Evolutionary conservation across 2,329 filamentous ascomycete genomes (phyloP).

Genomic region (Aspergillus neotritici): DNA sequence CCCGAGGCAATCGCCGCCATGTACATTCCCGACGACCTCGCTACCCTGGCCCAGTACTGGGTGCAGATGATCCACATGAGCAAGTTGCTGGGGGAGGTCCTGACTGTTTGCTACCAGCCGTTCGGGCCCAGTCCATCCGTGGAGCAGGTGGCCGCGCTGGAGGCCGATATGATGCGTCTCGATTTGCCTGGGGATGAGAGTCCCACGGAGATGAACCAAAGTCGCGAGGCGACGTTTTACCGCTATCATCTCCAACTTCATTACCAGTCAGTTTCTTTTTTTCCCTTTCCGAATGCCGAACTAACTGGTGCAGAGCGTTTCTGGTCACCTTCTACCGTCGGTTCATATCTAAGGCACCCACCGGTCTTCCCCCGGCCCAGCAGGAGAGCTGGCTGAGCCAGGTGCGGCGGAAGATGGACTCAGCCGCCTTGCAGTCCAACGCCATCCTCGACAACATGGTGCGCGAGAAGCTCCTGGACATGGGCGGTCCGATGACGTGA

Average conservation of each 20-base stretch:
- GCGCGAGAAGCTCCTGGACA: slow-evolving; percentile 18
- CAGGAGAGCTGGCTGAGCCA: slow-evolving; percentile 17
- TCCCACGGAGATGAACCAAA: slow-evolving; percentile 6
- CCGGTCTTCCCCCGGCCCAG: slow-evolving; percentile 10
- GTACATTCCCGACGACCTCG: slow-evolving; percentile 19
- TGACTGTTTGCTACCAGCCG: slow-evolving; percentile 23
- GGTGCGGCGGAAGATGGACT: slow-evolving; percentile 19
- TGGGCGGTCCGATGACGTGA: slow-evolving; percentile 21
- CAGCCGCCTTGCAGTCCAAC: slow-evolving; percentile 24
- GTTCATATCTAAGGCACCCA: slow-evolving; percentile 16
- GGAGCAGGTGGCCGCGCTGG: slow-evolving; percentile 18
- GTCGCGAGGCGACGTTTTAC: slow-evolving; percentile 14
- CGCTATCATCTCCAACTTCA: slow-evolving; percentile 25
- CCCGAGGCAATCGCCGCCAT: slow-evolving; percentile 3
- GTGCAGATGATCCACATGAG: slow-evolving; percentile 24
- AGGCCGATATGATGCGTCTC: slow-evolving; percentile 15
- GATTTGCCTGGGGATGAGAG: slow-evolving; percentile 12
- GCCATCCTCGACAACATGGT: slow-evolving; percentile 22
- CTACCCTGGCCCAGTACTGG: slow-evolving; percentile 20
- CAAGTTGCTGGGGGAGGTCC: slow-evolving; percentile 18
- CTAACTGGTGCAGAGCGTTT: slow-evolving; percentile 18
- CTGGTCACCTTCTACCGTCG: slow-evolving; percentile 27
- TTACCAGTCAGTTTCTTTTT: slow-evolving; percentile 19
- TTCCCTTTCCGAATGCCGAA: not conserved
- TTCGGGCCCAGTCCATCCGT: slow-evolving; percentile 12